Evolutionary conservation across 352 stramenopile species (phyloP).

Genomic region (Phytophthora quininea): DNA sequence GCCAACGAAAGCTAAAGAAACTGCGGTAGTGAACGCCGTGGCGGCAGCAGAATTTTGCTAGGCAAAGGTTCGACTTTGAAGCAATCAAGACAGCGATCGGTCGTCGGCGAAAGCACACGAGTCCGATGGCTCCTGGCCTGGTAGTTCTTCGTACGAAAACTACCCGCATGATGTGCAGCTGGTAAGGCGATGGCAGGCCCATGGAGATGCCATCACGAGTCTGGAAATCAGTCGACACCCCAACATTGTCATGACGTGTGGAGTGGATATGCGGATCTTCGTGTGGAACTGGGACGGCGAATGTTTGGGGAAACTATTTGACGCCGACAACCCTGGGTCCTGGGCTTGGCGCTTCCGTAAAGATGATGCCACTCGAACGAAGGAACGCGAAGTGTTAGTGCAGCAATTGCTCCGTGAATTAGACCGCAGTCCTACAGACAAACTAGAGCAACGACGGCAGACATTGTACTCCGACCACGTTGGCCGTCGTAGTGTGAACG

Average conservation of each 20-base stretch:
- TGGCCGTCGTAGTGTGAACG: constrained; percentile 49
- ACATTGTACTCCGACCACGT: constrained; percentile 59
- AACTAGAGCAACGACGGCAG: constrained; percentile 42
- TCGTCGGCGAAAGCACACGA: constrained; percentile 2
- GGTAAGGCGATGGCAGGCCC: constrained; percentile 52
- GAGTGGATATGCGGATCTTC: constrained; percentile 69
- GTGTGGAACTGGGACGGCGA: constrained; percentile 70
- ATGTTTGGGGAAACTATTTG: constrained; percentile 72
- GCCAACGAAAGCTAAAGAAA: constrained; percentile 21
- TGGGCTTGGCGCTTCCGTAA: constrained; percentile 64
- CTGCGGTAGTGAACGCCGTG: constrained; percentile 40
- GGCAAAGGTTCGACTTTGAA: constrained; percentile 17
- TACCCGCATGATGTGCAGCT: constrained; percentile 43
- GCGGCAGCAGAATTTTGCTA: constrained; percentile 54
- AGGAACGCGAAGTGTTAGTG: constrained; percentile 49
- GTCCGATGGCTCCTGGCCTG: constrained; percentile 16
- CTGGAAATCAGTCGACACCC: constrained; percentile 63
- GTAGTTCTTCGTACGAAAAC: constrained; percentile 21
- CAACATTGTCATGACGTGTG: constrained; percentile 67
- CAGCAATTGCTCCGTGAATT: constrained; percentile 47
- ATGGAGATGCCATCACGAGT: constrained; percentile 56
- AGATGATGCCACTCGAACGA: constrained; percentile 54
- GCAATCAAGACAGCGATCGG: constrained; percentile 7
- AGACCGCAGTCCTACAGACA: constrained; percentile 52
- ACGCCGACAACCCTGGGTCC: constrained; percentile 52